Percentiles rank a stretch among this genome's conserved stretches.
phyloP scores from a whole-genome alignment of 2,329 filamentous ascomycete species.

The Tympanopsis confertula region DNA sequence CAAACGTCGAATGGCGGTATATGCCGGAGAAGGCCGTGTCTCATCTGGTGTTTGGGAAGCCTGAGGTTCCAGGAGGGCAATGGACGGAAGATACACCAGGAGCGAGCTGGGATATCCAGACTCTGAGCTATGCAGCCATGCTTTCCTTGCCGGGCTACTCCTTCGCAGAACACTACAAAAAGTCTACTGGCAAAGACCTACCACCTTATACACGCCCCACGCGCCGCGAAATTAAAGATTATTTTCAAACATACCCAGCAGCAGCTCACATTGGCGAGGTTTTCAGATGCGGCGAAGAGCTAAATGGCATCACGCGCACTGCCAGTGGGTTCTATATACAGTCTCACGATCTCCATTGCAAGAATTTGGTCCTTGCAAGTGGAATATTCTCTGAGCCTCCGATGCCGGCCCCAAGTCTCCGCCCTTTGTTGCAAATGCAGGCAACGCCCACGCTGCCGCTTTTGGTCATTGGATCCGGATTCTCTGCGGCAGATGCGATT shows the following conservation, averaged over 20 bases:
- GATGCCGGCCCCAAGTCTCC: conserved; percentile 32
- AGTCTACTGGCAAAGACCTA: conserved; percentile 22
- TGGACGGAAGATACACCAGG: conserved; percentile 42
- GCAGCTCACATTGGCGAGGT: conserved; percentile 37
- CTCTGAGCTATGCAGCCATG: conserved; percentile 50
- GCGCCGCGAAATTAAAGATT: conserved; percentile 38
- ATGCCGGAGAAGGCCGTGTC: conserved; percentile 34
- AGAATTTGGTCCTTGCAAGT: conserved; percentile 43
- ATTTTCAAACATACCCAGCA: conserved; percentile 38
- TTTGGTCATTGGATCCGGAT: conserved; percentile 47
- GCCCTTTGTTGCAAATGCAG: conserved; percentile 25
- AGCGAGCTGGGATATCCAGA: conserved; percentile 42
- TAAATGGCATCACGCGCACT: conserved; percentile 25
- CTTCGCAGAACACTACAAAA: conserved; percentile 37
- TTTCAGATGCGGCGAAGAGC: conserved; percentile 24
- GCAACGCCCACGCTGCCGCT: conserved; percentile 21
- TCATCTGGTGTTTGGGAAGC: conserved; percentile 40
- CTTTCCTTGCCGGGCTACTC: conserved; percentile 47
- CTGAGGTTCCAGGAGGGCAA: conserved; percentile 39
- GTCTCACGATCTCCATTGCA: conserved; percentile 39
- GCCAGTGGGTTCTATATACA: conserved; percentile 32
- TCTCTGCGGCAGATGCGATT: conserved; percentile 49
- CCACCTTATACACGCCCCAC: conserved; percentile 42
- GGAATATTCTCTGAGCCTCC: conserved; percentile 45
- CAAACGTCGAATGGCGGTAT: conserved; percentile 40